These are phyloP conservation scores for Pilasporangium apinafurcum DNA, from an alignment of 352 stramenopile genomes.

Conservation along the genomic window DNA sequence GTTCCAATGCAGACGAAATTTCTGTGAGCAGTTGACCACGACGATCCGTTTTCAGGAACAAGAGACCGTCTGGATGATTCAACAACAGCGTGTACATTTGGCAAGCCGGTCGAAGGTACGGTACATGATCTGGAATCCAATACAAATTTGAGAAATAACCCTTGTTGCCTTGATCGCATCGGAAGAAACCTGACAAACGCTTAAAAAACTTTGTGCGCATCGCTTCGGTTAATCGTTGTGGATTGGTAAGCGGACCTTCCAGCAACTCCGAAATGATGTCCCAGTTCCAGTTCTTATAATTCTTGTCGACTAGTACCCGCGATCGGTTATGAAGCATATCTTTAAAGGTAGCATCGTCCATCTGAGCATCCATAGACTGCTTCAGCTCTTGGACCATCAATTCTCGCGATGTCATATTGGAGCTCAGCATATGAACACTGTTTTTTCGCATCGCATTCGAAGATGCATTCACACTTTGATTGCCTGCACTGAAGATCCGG, in stretches of 20 bases:
- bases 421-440: too few relatives aligned
- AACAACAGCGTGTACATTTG: conserved; percentile 87
- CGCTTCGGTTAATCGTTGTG: conserved; percentile 77
- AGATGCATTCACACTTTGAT: conserved; percentile 13
- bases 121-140: conserved; percentile 88
- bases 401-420: conserved; percentile 77
- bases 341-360: conserved; percentile 86
- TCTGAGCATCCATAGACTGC: conserved; percentile 82
- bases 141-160: conserved; percentile 85
- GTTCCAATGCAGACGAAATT: conserved; percentile 77
- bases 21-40: conserved; percentile 79
- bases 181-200: conserved; percentile 85
- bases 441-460: conserved; percentile 26
- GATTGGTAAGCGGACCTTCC: conserved; percentile 81
- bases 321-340: conserved; percentile 85
- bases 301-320: conserved; percentile 83
- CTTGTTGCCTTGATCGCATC: conserved; percentile 86
- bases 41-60: conserved; percentile 86
- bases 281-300: conserved; percentile 91
- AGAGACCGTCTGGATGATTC: conserved; percentile 79
- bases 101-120: conserved; percentile 81
- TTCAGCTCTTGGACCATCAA: conserved; percentile 86
- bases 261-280: conserved; percentile 88
- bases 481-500: not conserved
- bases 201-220: conserved; percentile 94